Conservation (phyloP, 768 basidiomycete species). For the Porphyrellus cyaneotinctus region DNA sequence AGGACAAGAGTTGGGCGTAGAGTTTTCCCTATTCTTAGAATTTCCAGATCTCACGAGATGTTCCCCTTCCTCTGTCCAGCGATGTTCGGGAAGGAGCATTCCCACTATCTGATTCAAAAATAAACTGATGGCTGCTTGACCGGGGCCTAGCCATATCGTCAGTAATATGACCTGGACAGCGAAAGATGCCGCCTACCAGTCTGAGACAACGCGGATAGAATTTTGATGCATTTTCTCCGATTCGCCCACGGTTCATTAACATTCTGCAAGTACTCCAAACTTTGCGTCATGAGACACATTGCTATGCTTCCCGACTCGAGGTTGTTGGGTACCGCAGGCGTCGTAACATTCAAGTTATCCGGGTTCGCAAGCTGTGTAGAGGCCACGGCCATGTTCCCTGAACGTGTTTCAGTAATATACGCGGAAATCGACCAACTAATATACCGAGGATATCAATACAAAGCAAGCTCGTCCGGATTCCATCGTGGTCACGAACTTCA, state of each 20-base stretch:
- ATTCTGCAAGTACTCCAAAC: not conserved
- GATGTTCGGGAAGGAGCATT: not conserved
- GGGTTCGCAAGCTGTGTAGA: no score
- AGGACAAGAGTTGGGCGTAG: not conserved
- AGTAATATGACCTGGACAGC: not conserved
- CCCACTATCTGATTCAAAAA: not conserved
- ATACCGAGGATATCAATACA: conserved; percentile 1
- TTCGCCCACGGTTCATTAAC: not conserved
- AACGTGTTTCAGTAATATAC: not conserved
- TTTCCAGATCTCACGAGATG: not conserved
- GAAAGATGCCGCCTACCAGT: not conserved
- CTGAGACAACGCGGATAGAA: not conserved
- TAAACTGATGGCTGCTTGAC: not conserved
- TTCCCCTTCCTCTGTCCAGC: no score
- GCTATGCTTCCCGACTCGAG: not conserved
- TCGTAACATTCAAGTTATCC: not conserved
- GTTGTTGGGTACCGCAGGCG: no score
- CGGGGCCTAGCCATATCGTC: not conserved
- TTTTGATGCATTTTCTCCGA: not conserved
- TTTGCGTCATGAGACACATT: not conserved
- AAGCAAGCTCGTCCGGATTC: not conserved
- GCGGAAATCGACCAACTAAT: not conserved
- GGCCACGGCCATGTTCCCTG: not conserved
- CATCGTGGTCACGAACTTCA: not conserved
- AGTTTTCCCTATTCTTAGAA: no score